A percentile compares a stretch with the other conserved stretches of the same genome.
phyloP scores from a whole-genome alignment of 805 yeast species.

The Kluyveromyces siamensis region DNA sequence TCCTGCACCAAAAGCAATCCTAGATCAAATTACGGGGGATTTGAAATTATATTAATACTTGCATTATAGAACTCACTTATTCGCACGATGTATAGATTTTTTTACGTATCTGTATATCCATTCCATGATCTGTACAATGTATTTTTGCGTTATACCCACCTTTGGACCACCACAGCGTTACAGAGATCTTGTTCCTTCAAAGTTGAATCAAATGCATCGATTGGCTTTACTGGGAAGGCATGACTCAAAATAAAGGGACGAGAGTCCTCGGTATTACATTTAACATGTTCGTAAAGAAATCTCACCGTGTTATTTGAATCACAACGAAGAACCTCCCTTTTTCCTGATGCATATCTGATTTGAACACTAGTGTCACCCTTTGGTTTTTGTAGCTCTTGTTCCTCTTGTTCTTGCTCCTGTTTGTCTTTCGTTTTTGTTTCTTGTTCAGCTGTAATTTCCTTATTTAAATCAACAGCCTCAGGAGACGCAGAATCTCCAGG shows the following conservation, averaged over 20 bases:
- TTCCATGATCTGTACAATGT: not conserved
- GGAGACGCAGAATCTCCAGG: constrained; percentile 49
- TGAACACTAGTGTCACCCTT: constrained; percentile 70
- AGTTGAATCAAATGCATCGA: constrained; percentile 47
- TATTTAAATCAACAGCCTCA: constrained; percentile 8
- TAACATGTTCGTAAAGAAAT: constrained; percentile 61
- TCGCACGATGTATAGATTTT: not conserved
- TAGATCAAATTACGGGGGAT: constrained; percentile 76
- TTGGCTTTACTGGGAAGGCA: constrained; percentile 73
- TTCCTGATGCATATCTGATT: constrained; percentile 77
- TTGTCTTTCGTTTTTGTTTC: constrained; percentile 17
- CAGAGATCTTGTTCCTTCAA: constrained; percentile 68
- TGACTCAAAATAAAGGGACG: constrained; percentile 61
- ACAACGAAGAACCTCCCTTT: constrained; percentile 55
- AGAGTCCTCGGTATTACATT: constrained; percentile 33
- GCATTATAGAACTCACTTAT: not conserved
- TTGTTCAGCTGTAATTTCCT: constrained; percentile 9
- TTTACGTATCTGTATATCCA: not conserved
- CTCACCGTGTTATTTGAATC: constrained; percentile 56
- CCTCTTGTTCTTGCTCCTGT: constrained; percentile 16
- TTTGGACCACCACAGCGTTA: constrained; percentile 84
- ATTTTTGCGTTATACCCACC: constrained; percentile 42
- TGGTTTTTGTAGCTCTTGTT: constrained; percentile 9
- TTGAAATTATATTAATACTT: constrained; percentile 54
- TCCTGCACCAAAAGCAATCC: constrained; percentile 78